phyloP scores from a whole-genome alignment of 176 grass and related monocot species.

The Oryza officinalis region DNA sequence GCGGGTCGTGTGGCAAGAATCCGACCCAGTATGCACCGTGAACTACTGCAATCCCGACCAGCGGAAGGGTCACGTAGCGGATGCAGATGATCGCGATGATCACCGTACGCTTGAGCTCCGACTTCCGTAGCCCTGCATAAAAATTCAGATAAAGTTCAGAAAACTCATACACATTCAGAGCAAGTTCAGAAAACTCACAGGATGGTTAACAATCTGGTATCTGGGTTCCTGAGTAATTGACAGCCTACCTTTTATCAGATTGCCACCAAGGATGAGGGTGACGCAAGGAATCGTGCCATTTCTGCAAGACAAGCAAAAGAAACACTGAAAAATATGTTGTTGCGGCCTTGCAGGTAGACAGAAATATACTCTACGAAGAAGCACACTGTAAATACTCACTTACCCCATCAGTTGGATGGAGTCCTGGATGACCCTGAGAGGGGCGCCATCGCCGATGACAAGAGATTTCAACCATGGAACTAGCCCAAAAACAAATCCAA shows the following conservation, averaged over 20 bases:
- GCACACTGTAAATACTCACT: not conserved
- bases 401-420: slow-evolving; percentile 74
- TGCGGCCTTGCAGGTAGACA: not conserved
- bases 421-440: slow-evolving; percentile 60
- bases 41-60: slow-evolving; percentile 68
- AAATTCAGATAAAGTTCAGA: no score
- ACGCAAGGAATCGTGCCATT: slow-evolving; percentile 80
- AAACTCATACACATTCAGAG: no score
- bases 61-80: slow-evolving; percentile 64
- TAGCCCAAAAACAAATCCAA: slow-evolving; percentile 71
- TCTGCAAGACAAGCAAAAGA: slow-evolving; percentile 43
- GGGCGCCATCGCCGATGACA: slow-evolving; percentile 47
- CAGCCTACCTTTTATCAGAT: slow-evolving; percentile 62
- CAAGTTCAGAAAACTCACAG: no score
- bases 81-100: slow-evolving; percentile 63
- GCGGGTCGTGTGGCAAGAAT: slow-evolving; percentile 64
- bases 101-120: slow-evolving; percentile 42
- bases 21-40: slow-evolving; percentile 49
- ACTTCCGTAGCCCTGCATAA: slow-evolving; percentile 61
- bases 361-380: no score
- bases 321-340: not conserved
- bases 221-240: not conserved
- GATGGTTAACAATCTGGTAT: no score
- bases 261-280: slow-evolving; percentile 90
- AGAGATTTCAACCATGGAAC: slow-evolving; percentile 69